Base-by-base conservation (phyloP, 1,139 yeast species). In the Yamadazyma blattariae region DNA sequence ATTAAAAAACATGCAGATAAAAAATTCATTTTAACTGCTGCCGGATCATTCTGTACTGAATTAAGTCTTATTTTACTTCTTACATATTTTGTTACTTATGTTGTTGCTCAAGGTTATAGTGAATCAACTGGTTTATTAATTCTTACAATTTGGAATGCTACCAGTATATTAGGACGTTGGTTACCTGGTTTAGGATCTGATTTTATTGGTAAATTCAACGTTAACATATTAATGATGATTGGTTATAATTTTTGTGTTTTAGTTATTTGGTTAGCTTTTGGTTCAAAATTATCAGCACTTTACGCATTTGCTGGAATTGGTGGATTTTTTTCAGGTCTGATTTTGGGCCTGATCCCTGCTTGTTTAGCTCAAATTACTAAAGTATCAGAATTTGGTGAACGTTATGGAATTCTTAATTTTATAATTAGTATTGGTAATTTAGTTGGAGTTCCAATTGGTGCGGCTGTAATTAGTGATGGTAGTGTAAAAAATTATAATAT, bases 81-180 rank as follows among this genome's bases (percentile, higher is more conserved):
- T 36, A 77, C 84, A 0, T 79, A 76, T 47, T 64, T 74, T 37
- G 71, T 82, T 0, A 71, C 81, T 2, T 79, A 75, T 51, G 77
- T 79, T 0, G 54, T 75, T 15, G 64, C 71, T 11, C 67, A 67
- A 37, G 85, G 85, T 0, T 66, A 69, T 50, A 56, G 74, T 5
- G 74, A 74, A 43, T 64, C 77, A n/a, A 55, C 64, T 6, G 64
- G 84, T 0, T 74, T 75, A 46, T 47, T 75, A 11, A 54, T 80
- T 22, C 61, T 79, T 25, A 78, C 86, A 0, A 64, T 76, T 8
- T 64, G 71, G 47, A 82, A 79, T 55, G 81, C 79, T 1, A 61
- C 75, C 2, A 86, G 87, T 5, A 65, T 79, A 12, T 44, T 71
- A 3, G 88, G 87, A 1, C 59, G 88, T 40, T 69, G 70, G 37